Conservation (phyloP, 352 stramenopile species). For the Paralagenidium karlingii region DNA sequence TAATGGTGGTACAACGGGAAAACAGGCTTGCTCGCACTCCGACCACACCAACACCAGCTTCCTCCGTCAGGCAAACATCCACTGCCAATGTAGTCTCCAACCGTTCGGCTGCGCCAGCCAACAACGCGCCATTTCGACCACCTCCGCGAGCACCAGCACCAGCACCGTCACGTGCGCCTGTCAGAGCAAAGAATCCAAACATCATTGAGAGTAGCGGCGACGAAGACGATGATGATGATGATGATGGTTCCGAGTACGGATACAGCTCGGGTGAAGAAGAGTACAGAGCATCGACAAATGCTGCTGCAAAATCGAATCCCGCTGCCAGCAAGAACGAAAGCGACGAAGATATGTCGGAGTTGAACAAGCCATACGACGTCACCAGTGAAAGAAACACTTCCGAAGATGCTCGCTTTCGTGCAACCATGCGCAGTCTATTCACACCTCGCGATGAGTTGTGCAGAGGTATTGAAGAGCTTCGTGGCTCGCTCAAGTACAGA, state of each 20-base stretch:
- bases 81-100: no score
- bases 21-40: not conserved
- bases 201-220: constrained; percentile 49
- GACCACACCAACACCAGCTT: not conserved
- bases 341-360: constrained; percentile 9
- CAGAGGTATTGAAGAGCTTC: constrained; percentile 32
- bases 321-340: constrained; percentile 12
- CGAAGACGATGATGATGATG: constrained; percentile 31
- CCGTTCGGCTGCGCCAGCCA: no score
- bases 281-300: constrained; percentile 1
- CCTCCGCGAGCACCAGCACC: constrained; percentile 4
- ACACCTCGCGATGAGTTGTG: constrained; percentile 50
- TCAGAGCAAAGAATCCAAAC: no score
- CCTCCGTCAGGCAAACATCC: not conserved
- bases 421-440: constrained; percentile 63
- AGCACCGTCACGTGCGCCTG: not conserved
- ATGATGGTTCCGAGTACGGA: constrained; percentile 32
- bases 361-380: constrained; percentile 31
- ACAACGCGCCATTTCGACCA: not conserved
- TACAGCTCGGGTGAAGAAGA: constrained; percentile 9
- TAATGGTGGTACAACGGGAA: constrained; percentile 3
- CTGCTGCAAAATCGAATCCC: not conserved
- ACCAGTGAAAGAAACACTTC: constrained; percentile 20
- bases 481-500: constrained; percentile 43
- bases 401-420: constrained; percentile 49